Evolutionary conservation across 129 eudicot genomes (phyloP).

Genomic region (Escallonia herrerae): DNA sequence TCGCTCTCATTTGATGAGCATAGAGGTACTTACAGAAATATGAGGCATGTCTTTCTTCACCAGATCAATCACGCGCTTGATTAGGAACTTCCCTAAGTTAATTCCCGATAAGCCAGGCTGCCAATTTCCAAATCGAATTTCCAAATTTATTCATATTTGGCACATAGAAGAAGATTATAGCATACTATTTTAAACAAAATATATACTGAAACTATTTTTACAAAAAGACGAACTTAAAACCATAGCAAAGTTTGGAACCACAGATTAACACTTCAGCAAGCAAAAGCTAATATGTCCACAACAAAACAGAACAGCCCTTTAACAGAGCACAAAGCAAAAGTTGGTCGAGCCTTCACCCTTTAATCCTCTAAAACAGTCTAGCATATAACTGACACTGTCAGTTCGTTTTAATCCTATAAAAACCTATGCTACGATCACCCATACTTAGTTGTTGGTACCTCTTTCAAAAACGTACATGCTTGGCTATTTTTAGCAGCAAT

Average conservation of each 20-base stretch:
- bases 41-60: slow-evolving; percentile 86
- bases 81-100: slow-evolving; percentile 91
- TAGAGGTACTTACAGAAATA: slow-evolving; percentile 55
- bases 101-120: slow-evolving; percentile 98
- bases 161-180: slow-evolving; percentile 11
- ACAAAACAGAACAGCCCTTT: background rate
- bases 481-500: background rate
- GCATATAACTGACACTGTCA: background rate
- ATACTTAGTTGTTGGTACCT: background rate
- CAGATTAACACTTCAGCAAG: no score
- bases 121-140: slow-evolving; percentile 24
- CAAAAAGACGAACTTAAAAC: background rate
- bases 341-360: background rate
- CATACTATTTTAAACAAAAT: background rate
- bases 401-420: background rate
- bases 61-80: slow-evolving; percentile 85
- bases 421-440: background rate
- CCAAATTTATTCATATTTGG: slow-evolving; percentile 11
- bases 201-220: background rate
- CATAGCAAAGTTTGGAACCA: background rate
- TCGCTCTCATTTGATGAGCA: background rate
- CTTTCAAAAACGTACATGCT: background rate
- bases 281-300: background rate
- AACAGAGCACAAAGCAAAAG: background rate
- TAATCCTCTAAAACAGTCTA: background rate